Evolutionary conservation across 768 basidiomycete genomes (phyloP).

Genomic region (Agrocybe praecox): DNA sequence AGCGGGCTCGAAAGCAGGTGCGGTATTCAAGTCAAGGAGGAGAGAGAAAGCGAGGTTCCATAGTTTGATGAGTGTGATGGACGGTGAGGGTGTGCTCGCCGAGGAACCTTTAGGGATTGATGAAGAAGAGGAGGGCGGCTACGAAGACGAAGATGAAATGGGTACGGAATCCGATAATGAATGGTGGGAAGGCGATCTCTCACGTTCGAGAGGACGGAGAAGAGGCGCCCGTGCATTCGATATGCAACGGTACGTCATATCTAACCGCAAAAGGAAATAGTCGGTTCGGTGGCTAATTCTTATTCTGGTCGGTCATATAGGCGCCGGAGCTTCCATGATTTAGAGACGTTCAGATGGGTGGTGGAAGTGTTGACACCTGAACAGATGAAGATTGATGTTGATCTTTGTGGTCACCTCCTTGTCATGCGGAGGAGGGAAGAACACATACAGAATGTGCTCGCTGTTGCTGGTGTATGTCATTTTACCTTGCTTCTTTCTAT

Average conservation of each 20-base stretch:
- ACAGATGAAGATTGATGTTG: slow-evolving; percentile 78
- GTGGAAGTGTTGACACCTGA: slow-evolving; percentile 55
- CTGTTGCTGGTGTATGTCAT: slow-evolving; percentile 54
- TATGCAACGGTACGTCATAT: slow-evolving; percentile 30
- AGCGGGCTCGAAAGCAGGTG: not conserved
- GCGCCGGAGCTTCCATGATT: slow-evolving; percentile 70
- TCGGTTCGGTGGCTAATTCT: not conserved
- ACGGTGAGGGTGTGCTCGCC: slow-evolving; percentile 23
- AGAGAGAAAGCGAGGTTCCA: slow-evolving; percentile 29
- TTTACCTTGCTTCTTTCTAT: not conserved
- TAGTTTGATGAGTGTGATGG: slow-evolving; percentile 29
- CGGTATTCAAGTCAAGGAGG: slow-evolving; percentile 12
- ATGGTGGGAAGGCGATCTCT: slow-evolving; percentile 10
- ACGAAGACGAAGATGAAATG: slow-evolving; percentile 13
- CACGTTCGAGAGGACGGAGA: slow-evolving; percentile 3
- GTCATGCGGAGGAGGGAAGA: slow-evolving; percentile 68
- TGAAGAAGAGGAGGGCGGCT: slow-evolving; percentile 20
- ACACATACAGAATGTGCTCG: slow-evolving; percentile 66
- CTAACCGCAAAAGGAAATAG: slow-evolving; percentile 2
- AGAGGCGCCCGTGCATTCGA: slow-evolving; percentile 22
- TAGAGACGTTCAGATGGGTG: slow-evolving; percentile 48
- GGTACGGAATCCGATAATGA: slow-evolving; percentile 16
- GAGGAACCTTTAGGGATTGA: slow-evolving; percentile 24
- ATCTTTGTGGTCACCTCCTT: slow-evolving; percentile 73
- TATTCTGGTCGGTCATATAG: slow-evolving; percentile 26